phyloP scores from a whole-genome alignment of 2,329 filamentous ascomycete genomes.

The Sordariomycetes sp. region DNA sequence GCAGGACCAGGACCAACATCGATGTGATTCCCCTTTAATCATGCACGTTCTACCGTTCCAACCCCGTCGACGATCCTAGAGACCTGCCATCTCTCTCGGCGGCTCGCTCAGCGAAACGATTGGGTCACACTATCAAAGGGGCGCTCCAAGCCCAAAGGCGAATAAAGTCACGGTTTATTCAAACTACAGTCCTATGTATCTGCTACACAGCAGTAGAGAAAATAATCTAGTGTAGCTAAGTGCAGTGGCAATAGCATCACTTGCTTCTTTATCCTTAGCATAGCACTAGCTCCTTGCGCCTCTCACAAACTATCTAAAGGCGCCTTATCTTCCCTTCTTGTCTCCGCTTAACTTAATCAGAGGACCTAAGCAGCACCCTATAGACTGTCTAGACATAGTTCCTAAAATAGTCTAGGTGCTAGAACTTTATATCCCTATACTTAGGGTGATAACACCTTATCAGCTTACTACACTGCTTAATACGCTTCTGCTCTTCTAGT shows the following conservation, averaged over 20 bases:
- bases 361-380: conserved; percentile 6
- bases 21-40: too few species aligned
- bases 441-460: conserved; percentile 10
- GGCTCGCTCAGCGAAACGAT: too few species aligned
- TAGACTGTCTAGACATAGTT: conserved; percentile 9
- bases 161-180: too few species aligned
- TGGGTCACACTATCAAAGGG: too few species aligned
- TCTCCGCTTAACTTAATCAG: conserved; percentile 4
- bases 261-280: neutral
- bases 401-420: conserved; percentile 9
- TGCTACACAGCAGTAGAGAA: too few species aligned
- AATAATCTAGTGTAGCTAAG: neutral
- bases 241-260: neutral
- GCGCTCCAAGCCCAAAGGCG: too few species aligned
- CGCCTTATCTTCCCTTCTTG: neutral
- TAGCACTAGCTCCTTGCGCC: neutral
- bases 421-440: conserved; percentile 9
- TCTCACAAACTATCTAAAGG: neutral
- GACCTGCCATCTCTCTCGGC: too few species aligned
- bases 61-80: too few species aligned
- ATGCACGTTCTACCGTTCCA: too few species aligned
- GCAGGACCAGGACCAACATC: too few species aligned
- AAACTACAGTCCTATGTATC: too few species aligned
- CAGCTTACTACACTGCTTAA: conserved; percentile 6
- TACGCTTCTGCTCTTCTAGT: conserved; percentile 8